Evolutionary conservation across 306 rosid genomes (phyloP).

Genomic region (Pueraria montana): DNA sequence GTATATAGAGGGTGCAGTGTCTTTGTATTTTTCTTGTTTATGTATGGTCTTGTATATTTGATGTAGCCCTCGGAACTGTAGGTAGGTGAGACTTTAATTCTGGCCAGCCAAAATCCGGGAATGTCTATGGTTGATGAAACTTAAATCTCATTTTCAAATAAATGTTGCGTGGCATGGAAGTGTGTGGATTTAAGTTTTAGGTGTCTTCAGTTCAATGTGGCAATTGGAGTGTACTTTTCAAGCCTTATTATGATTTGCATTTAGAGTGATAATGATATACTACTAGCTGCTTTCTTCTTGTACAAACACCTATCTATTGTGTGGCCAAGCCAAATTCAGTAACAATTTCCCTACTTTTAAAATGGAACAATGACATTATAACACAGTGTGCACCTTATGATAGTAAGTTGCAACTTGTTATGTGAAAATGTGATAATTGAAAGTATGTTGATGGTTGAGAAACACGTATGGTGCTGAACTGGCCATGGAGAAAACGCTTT

Average conservation of each 20-base stretch:
- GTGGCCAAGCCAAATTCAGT: too few species aligned
- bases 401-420: too few species aligned
- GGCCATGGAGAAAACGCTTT: too few species aligned
- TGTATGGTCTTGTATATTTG: conserved; percentile 31
- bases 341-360: too few species aligned
- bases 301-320: too few species aligned
- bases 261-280: background rate
- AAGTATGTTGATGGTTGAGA: too few species aligned
- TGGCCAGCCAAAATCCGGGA: conserved; percentile 22
- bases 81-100: conserved; percentile 33
- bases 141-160: background rate
- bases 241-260: background rate
- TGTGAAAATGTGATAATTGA: too few species aligned
- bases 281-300: background rate
- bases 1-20: conserved; percentile 45
- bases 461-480: too few species aligned
- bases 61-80: conserved; percentile 12
- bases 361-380: too few species aligned
- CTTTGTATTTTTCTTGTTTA: conserved; percentile 14
- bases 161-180: conserved; percentile 2
- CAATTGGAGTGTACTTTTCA: background rate
- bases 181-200: conserved; percentile 6
- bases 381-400: too few species aligned
- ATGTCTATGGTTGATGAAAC: conserved; percentile 11
- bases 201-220: conserved; percentile 23